Evolutionary conservation across 768 basidiomycete genomes (phyloP), one percentile per base, ranked within the genome.

Genomic region (Amylocystis lapponica): DNA sequence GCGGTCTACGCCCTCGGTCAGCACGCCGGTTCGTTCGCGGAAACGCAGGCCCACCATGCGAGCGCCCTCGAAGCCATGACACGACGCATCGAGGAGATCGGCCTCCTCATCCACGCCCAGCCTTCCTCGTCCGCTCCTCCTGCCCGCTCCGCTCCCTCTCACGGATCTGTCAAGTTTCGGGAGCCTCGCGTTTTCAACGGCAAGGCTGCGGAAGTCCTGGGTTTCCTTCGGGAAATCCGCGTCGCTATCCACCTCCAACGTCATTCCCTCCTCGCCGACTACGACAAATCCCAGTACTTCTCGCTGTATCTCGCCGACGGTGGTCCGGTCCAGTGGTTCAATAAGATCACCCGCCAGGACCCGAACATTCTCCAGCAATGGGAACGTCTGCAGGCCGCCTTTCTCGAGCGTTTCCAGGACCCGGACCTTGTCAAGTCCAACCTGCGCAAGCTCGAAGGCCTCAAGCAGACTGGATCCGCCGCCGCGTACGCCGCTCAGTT

Each of bases 391-490:
- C 22, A 34, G 3, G 32, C 9, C 16, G 39, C 19, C 2, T 46
- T 46, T 21, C 23, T 25, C 4, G 30, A 27, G n/a, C 39, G 34
- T 20, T 46, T 46, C 20, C 25, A 36, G n/a, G 39, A 40, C 39
- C 33, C 38, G 5, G 39, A 46, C 19, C 33, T 46, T 13, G 39
- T 46, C 22, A 33, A 22, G 17, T 41, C 54, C n/a, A 53, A 58
- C 26, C 39, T 58, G n/a, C 44, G 44, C 19, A 60, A 62, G 41
- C 42, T 67, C 32, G 53, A 61, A 20, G 39, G 41, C 10, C 60
- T 69, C 19, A 48, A 49, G 31, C 66, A 68, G 43, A 60, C 60
- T 22, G 53, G 58, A 11, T 59, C 64, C 0, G 48, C 50, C 27
- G 49, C 60, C 37, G 48, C 45, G 11, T 68, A 62, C 45, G 51